Evolutionary conservation across 345 rosid species (phyloP).

Genomic region (Pelargonium nanum): DNA sequence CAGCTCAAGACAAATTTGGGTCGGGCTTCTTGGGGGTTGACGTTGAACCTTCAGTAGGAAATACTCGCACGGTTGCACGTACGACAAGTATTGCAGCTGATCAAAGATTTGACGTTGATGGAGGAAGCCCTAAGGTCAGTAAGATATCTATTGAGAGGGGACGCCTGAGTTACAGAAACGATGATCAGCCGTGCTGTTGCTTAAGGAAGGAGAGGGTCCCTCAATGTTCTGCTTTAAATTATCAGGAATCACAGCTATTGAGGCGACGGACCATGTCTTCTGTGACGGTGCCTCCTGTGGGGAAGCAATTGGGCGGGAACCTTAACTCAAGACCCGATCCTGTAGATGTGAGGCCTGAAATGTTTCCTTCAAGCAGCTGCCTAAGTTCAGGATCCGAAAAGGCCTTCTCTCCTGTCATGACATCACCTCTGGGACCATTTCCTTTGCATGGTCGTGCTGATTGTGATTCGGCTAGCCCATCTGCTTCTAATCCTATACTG

Average conservation of each 20-base stretch:
- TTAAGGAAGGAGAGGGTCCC: constrained; percentile 66
- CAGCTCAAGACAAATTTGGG: constrained; percentile 25
- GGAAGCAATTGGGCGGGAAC: constrained; percentile 20
- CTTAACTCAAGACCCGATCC: constrained; percentile 18
- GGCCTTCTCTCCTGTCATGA: constrained; percentile 7
- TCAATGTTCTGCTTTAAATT: constrained; percentile 32
- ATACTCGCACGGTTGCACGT: constrained; percentile 24
- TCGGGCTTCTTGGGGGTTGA: constrained; percentile 22
- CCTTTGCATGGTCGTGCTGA: constrained; percentile 27
- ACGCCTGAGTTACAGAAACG: constrained; percentile 30
- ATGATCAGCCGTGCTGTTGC: constrained; percentile 73
- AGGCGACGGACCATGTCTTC: constrained; percentile 44
- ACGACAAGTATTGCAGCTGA: too few species aligned
- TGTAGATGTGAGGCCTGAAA: constrained; percentile 31
- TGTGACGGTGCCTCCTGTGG: constrained; percentile 20
- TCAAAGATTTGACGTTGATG: constrained; percentile 19
- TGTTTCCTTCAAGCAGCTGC: constrained; percentile 15
- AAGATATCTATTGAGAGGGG: constrained; percentile 31
- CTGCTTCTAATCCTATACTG: constrained; percentile 58
- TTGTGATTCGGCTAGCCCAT: constrained; percentile 59
- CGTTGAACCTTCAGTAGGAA: constrained; percentile 13
- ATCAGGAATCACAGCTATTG: constrained; percentile 49
- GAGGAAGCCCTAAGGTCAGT: constrained; percentile 25
- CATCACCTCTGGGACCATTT: constrained; percentile 17
- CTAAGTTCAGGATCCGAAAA: constrained; percentile 20